Evolutionary conservation across 306 rosid genomes (phyloP).

Genomic region (Cicer judaicum): DNA sequence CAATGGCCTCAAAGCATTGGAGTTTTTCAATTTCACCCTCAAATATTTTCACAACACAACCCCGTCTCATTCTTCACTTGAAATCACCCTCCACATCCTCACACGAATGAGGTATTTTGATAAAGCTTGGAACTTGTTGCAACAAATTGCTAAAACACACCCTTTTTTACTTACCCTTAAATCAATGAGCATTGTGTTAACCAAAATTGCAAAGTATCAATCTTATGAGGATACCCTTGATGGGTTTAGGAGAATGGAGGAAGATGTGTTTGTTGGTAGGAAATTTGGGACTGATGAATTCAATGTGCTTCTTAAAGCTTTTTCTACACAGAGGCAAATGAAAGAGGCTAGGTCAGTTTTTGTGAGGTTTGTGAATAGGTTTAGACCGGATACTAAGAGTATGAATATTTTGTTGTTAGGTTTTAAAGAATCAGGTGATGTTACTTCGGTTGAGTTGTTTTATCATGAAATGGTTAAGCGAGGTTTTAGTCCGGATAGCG

Average conservation of each 20-base stretch:
- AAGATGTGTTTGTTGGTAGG: slow-evolving; percentile 59
- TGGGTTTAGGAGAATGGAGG: slow-evolving; percentile 76
- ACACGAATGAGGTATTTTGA: slow-evolving; percentile 80
- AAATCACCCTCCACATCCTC: slow-evolving; percentile 81
- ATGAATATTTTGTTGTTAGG: slow-evolving; percentile 91
- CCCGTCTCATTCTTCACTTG: slow-evolving; percentile 65
- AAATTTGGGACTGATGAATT: slow-evolving; percentile 76
- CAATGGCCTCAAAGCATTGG: slow-evolving; percentile 88
- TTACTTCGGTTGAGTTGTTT: slow-evolving; percentile 78
- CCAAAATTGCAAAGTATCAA: slow-evolving; percentile 71
- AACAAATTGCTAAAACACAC: slow-evolving; percentile 43
- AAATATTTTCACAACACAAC: slow-evolving; percentile 45
- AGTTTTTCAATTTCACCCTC: slow-evolving; percentile 68
- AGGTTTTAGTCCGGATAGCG: slow-evolving; percentile 71
- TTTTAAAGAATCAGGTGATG: slow-evolving; percentile 85
- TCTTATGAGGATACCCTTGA: slow-evolving; percentile 75
- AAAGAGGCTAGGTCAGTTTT: slow-evolving; percentile 86
- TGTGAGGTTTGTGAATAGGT: slow-evolving; percentile 63
- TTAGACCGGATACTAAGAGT: slow-evolving; percentile 68
- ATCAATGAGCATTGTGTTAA: slow-evolving; percentile 86
- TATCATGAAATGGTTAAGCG: slow-evolving; percentile 84
- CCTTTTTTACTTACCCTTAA: slow-evolving; percentile 73
- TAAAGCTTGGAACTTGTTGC: slow-evolving; percentile 72
- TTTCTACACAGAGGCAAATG: slow-evolving; percentile 83
- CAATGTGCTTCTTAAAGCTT: slow-evolving; percentile 76